These are phyloP conservation scores for Nasturtium officinale DNA, from an alignment of 345 rosid genomes.

Conservation along the genomic window DNA sequence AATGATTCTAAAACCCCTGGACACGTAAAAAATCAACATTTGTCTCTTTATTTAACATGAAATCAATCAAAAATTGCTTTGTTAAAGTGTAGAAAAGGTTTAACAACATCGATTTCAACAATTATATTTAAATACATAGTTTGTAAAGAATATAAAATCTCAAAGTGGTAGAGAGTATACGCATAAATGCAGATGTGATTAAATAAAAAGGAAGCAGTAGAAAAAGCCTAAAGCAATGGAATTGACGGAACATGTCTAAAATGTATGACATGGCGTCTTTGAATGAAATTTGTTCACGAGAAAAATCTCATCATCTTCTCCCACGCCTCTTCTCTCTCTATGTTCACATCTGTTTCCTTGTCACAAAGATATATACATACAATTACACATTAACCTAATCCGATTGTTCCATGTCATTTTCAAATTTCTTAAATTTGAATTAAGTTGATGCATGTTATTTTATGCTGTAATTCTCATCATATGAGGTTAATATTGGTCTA, in stretches of 20 bases:
- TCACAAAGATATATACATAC: constrained; percentile 15
- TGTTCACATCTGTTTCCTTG: constrained; percentile 41
- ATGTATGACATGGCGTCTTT: constrained; percentile 38
- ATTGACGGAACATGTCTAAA: constrained; percentile 29
- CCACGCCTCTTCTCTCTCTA: constrained; percentile 37
- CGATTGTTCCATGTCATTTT: background rate
- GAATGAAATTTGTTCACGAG: constrained; percentile 40
- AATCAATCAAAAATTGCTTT: background rate
- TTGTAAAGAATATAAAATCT: no score
- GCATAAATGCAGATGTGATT: background rate
- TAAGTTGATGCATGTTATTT: constrained; percentile 35
- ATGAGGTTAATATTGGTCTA: constrained; percentile 30
- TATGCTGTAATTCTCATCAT: constrained; percentile 35
- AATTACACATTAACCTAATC: constrained; percentile 33
- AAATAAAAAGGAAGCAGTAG: background rate
- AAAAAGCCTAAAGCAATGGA: constrained; percentile 23
- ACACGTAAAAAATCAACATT: background rate
- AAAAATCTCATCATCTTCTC: constrained; percentile 29
- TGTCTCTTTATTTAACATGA: background rate
- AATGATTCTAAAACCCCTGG: background rate
- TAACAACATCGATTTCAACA: background rate
- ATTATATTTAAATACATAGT: no score
- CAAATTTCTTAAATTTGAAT: background rate
- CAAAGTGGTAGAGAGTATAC: background rate
- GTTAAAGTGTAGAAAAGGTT: background rate